Evolutionary conservation across 2,329 filamentous ascomycete species (phyloP).

Genomic region (Ceratocystis cubensis): DNA sequence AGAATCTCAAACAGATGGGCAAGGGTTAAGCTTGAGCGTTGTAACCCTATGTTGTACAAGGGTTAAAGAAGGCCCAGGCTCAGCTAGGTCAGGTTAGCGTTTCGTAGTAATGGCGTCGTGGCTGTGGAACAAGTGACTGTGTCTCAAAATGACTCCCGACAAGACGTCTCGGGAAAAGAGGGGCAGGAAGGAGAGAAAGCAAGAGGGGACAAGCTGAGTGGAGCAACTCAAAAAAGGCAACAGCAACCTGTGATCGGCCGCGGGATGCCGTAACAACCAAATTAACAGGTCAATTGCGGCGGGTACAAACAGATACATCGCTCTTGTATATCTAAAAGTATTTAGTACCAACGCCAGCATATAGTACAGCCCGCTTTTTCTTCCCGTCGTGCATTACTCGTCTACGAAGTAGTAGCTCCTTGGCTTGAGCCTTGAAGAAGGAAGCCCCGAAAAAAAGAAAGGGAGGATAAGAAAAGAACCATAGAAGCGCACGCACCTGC

Average conservation of each 20-base stretch:
- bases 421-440: neutral
- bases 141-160: neutral
- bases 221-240: neutral
- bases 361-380: neutral
- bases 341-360: neutral
- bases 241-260: constrained; percentile 7
- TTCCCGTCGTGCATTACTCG: neutral
- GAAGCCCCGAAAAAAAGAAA: neutral
- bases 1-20: neutral
- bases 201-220: neutral
- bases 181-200: neutral
- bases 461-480: neutral
- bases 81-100: neutral
- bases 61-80: neutral
- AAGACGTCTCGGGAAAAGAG: neutral
- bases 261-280: neutral
- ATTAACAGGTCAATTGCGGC: neutral
- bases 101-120: neutral
- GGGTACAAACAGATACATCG: neutral
- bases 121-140: neutral
- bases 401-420: neutral
- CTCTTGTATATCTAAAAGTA: neutral
- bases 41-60: neutral
- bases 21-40: neutral
- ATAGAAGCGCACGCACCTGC: neutral